Evolutionary conservation across 768 basidiomycete genomes (phyloP).

Genomic region (Suillus paluster): DNA sequence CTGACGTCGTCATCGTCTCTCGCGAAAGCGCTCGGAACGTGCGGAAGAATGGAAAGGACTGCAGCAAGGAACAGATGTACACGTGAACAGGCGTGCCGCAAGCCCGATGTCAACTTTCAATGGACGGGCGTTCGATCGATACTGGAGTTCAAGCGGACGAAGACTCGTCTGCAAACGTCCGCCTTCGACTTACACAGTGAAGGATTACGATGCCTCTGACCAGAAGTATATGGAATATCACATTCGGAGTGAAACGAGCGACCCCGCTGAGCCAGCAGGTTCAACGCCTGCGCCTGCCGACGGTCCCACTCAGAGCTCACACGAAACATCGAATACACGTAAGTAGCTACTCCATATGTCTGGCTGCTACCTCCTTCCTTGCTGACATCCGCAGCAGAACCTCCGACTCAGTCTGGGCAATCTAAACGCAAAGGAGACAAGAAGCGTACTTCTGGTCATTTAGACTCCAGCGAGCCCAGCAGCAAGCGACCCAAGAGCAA

Average conservation of each 20-base stretch:
- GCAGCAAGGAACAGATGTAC: neutral
- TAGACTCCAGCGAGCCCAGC: neutral
- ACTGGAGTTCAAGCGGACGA: slow-evolving; percentile 1
- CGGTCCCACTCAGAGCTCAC: neutral
- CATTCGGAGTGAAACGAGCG: neutral
- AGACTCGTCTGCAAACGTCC: neutral
- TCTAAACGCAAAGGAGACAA: neutral
- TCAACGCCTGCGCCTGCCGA: neutral
- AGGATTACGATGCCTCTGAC: neutral
- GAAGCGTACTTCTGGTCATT: neutral
- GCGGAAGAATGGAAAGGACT: neutral
- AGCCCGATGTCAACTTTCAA: neutral
- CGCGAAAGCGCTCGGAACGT: neutral
- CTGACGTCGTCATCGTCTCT: neutral
- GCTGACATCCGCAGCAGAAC: neutral
- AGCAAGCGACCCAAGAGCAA: neutral
- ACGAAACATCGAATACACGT: neutral
- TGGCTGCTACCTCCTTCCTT: neutral
- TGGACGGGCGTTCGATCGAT: neutral
- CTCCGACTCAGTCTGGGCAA: neutral
- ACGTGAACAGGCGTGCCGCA: neutral
- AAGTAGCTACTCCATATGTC: neutral
- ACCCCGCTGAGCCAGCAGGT: neutral
- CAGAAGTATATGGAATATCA: neutral
- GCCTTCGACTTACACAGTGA: neutral